Evolutionary conservation across 164 flowering plant genomes (phyloP).

Genomic region (Stephania yunnanensis): DNA sequence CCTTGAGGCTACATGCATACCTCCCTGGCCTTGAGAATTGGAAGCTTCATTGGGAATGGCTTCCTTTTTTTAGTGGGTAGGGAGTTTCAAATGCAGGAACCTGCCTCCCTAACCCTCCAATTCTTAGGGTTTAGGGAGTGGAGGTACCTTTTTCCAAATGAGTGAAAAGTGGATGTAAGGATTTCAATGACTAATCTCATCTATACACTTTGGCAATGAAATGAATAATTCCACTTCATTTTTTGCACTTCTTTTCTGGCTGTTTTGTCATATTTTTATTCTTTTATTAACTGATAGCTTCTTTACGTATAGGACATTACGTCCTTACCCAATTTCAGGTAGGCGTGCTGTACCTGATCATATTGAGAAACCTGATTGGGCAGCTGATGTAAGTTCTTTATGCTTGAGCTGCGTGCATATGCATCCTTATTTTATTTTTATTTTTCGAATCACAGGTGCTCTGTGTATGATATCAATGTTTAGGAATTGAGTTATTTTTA

Average conservation of each 20-base stretch:
- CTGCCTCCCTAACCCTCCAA: too few species aligned
- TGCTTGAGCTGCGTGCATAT: not conserved
- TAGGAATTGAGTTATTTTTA: not conserved
- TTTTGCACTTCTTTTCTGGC: not conserved
- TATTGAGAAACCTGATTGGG: constrained; percentile 92
- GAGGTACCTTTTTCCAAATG: too few species aligned
- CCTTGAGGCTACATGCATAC: too few species aligned
- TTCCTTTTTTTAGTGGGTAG: too few species aligned
- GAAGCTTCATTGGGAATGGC: too few species aligned
- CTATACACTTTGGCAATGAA: not conserved
- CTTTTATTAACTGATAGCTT: not conserved
- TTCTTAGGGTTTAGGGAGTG: too few species aligned
- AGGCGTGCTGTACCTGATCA: constrained; percentile 59
- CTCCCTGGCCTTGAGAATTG: too few species aligned
- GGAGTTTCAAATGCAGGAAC: too few species aligned
- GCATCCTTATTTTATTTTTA: not conserved
- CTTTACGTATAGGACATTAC: constrained; percentile 43
- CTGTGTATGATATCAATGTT: not conserved
- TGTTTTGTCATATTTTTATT: not conserved
- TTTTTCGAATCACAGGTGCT: not conserved
- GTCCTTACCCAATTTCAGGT: constrained; percentile 81
- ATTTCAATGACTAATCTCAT: not conserved
- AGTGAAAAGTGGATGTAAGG: not conserved
- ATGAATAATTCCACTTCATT: not conserved
- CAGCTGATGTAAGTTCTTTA: constrained; percentile 63